phyloP scores from a whole-genome alignment of 805 yeast species.

The Cyberlindnera euphorbiiphila region DNA sequence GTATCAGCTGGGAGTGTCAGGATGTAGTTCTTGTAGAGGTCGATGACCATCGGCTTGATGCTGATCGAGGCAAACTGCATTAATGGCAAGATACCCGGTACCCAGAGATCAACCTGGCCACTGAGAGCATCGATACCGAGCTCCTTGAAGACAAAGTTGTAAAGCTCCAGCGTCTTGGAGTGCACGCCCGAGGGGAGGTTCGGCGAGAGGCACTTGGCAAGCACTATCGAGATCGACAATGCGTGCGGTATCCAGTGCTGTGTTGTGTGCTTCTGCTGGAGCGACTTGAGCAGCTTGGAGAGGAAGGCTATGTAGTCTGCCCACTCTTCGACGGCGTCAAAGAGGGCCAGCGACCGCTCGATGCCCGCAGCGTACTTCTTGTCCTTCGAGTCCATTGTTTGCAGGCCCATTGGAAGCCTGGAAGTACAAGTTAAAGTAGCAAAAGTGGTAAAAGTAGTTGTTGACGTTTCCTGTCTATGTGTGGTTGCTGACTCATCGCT shows the following conservation, averaged over 20 bases:
- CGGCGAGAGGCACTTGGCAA: conserved; percentile 78
- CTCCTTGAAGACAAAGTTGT: conserved; percentile 62
- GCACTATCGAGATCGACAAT: conserved; percentile 59
- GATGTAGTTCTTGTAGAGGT: conserved; percentile 53
- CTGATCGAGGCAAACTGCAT: conserved; percentile 86
- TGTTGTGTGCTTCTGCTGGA: conserved; percentile 42
- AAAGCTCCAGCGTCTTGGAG: conserved; percentile 77
- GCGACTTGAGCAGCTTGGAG: conserved; percentile 70
- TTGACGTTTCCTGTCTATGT: too few species aligned
- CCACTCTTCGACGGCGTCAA: conserved; percentile 91
- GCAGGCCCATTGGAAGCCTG: background rate
- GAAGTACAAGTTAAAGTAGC: too few species aligned
- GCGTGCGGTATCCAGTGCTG: conserved; percentile 64
- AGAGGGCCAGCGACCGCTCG: conserved; percentile 67
- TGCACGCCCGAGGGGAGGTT: conserved; percentile 94
- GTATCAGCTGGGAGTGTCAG: conserved; percentile 46
- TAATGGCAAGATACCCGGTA: conserved; percentile 88
- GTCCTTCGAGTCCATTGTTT: conserved; percentile 50
- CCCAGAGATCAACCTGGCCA: conserved; percentile 65
- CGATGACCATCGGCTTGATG: conserved; percentile 74
- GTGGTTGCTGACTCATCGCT: too few species aligned
- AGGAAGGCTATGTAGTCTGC: conserved; percentile 94
- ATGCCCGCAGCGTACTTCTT: conserved; percentile 64
- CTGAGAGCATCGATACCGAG: conserved; percentile 55
- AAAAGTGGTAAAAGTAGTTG: too few species aligned